Evolutionary conservation across 2,329 filamentous ascomycete species (phyloP).

Genomic region (Zasmidium cellare): DNA sequence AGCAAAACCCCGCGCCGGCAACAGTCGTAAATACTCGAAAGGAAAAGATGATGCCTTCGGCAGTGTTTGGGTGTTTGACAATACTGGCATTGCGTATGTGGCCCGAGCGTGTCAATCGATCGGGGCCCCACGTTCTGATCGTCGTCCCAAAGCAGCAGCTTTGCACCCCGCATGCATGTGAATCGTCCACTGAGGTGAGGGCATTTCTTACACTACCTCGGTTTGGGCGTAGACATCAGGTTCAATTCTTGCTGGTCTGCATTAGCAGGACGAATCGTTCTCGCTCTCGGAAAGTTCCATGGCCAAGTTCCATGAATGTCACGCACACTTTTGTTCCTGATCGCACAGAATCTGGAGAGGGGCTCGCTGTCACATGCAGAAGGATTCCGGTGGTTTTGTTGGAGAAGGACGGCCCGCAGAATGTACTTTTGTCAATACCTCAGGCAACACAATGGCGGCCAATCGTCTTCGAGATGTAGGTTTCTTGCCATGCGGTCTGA

Average conservation of each 20-base stretch:
- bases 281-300: not conserved
- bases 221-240: not conserved
- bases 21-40: not conserved
- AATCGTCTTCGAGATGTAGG: not conserved
- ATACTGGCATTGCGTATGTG: slow-evolving; percentile 1
- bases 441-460: not conserved
- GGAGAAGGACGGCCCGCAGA: too few relatives aligned
- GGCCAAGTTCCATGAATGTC: not conserved
- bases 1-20: not conserved
- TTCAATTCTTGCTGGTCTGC: not conserved
- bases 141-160: not conserved
- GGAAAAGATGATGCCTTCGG: not conserved
- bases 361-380: not conserved
- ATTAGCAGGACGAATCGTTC: not conserved
- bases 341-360: too few relatives aligned
- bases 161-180: not conserved
- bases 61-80: not conserved
- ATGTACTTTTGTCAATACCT: not conserved
- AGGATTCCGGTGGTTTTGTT: not conserved
- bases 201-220: not conserved
- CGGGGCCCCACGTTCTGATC: slow-evolving; percentile 1
- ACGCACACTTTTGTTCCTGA: not conserved
- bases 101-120: not conserved
- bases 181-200: not conserved
- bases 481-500: not conserved